Conservation (phyloP, 441 rosid species). For the Eutrema salsugineum region DNA sequence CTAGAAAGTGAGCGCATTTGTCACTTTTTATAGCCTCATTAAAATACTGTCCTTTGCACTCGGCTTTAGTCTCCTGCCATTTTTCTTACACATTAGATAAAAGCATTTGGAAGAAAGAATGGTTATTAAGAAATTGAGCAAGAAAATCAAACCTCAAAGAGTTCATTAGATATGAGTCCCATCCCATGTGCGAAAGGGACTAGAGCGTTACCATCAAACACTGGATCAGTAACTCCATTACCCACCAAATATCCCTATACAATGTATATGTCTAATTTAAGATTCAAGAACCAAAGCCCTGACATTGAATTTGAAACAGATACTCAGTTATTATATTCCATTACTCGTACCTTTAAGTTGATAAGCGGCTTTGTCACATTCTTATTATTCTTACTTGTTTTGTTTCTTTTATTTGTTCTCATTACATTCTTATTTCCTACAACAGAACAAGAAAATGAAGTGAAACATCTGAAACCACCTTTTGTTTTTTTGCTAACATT, state of each 20-base stretch:
- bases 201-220: constrained; percentile 74
- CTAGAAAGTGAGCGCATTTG: constrained; percentile 39
- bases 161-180: constrained; percentile 74
- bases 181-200: constrained; percentile 89
- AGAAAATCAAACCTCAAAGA: constrained; percentile 50
- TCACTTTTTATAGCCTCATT: not conserved
- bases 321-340: not conserved
- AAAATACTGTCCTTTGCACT: constrained; percentile 55
- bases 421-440: constrained; percentile 16
- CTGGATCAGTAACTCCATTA: constrained; percentile 69
- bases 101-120: not conserved
- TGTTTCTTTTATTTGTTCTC: not conserved
- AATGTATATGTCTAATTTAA: not conserved
- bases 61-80: constrained; percentile 50
- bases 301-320: not conserved
- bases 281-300: not conserved
- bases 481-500: not conserved
- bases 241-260: constrained; percentile 85
- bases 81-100: not conserved
- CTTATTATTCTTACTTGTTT: constrained; percentile 35
- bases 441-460: not conserved
- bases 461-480: not conserved
- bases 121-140: not conserved
- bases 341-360: constrained; percentile 62
- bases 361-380: constrained; percentile 47